Evolutionary conservation across 345 rosid species (phyloP), one percentile per base, ranked within the genome.

Genomic region (Raphanus sativus): DNA sequence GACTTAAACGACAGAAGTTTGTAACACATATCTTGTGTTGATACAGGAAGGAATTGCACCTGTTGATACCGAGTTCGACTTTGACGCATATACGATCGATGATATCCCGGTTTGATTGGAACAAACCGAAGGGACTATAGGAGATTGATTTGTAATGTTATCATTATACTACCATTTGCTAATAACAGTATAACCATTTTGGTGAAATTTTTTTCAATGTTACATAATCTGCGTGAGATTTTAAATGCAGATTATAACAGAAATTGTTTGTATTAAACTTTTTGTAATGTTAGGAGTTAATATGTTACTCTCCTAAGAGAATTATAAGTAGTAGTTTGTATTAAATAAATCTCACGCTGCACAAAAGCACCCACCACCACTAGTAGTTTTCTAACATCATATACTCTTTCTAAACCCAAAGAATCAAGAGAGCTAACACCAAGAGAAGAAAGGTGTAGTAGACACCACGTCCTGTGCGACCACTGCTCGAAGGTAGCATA

Each of bases 81-180:
- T 92, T 29, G 95, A 91, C 30, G 97, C 91, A 24, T 89, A 82
- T 84, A 73, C 89, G 28, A 75, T 90, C 76, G 91, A 84, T 74
- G 82, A 91, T 71, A 88, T 91, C 74, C 93, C 87, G 0, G 96
- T 86, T 61, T 91, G 73, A 77, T 25, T 50, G 15, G 38, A 34
- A 11, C 1, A 42, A 42, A 36, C 71, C 60, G 42, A 6, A 17
- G 33, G 32, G 52, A 70, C n/a, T 32, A 40, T 17, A 38, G 30
- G 76, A 42, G 52, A 59, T n/a, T n/a, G n/a, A n/a, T 66, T 59
- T 71, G 81, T 77, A 58, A 58, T 71, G 67, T 77, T 61, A 65
- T 67, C 60, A 60, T 73, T 38, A 13, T 42, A 76, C 63, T 60
- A 21, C 52, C 9, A 67, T 67, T 52, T 33, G 16, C 75, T 50